Base-by-base conservation (phyloP, 352 stramenopile species). In the Phytophthora aleatoria region DNA sequence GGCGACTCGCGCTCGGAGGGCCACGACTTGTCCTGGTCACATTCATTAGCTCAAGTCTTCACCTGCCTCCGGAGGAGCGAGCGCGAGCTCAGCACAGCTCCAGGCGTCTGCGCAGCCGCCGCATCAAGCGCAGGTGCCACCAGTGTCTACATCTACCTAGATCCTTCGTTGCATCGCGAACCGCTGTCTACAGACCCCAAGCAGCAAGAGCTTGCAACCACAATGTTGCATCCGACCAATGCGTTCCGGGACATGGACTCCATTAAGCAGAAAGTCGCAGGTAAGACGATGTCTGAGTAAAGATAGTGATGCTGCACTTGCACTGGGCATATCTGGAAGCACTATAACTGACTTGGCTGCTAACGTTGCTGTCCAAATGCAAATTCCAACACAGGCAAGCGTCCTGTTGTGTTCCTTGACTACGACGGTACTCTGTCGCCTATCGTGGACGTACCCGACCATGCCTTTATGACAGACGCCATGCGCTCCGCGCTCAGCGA, bases 391-490 rank as follows among this genome's bases (percentile, higher is more conserved):
- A 36, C 50, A 89, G 80, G 80, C 60, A 89, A 89, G 64, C 76
- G 71, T 24, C 79, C 81, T 7, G 83, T 90, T 28, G 71, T 92
- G 39, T 90, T 92, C 62, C 67, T 90, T 16, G 81, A 92, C 69
- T 92, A 90, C 50, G 85, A 94, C 50, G 83, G 83, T 36, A 94
- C 85, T 12, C 61, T 94, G 53, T 91, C 81, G 27, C 83, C 85
- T 8, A 94, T 94, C 59, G 85, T 94, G 28, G 85, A 90, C 49
- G 81, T 90, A 10, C 84, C 86, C 0, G 79, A 85, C 57, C 75
- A 69, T 55, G 84, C 84, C 26, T 82, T 90, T 26, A 86, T 94
- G 72, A 80, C 78, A 42, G 75, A 90, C 10, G 71, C 77, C 49
- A 90, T 90, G 73, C 77, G 83, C 33, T 51, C 64, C 35, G 74